Conservation (phyloP, 2,329 filamentous ascomycete species). For the Aspergillus niger region DNA sequence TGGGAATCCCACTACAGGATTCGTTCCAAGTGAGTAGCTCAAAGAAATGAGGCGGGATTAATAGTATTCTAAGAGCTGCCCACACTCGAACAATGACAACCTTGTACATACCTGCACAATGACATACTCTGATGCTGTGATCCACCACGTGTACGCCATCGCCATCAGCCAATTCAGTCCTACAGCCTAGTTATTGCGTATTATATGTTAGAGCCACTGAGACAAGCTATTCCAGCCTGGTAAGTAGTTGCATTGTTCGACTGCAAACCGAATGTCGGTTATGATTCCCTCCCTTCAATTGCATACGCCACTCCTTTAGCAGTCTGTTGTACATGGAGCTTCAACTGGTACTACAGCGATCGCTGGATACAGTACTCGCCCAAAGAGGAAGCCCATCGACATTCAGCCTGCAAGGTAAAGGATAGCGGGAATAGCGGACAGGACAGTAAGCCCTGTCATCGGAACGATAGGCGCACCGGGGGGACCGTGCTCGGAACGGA, state of each 20-base stretch:
- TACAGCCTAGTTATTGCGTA: background rate
- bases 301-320: background rate
- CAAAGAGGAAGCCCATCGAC: background rate
- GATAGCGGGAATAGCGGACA: background rate
- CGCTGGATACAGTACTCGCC: background rate
- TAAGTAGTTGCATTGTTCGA: background rate
- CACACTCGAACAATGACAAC: background rate
- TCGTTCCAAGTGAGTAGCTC: too few relatives aligned
- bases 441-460: background rate
- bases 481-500: slow-evolving; percentile 4
- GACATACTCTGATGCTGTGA: background rate
- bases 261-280: background rate
- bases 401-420: background rate
- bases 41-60: background rate
- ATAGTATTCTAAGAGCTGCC: background rate
- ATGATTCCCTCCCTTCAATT: background rate
- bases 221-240: background rate
- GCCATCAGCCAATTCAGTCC: background rate
- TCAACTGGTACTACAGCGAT: background rate
- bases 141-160: background rate
- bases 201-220: background rate
- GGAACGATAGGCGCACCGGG: background rate
- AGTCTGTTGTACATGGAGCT: background rate
- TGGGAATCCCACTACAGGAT: too few relatives aligned
- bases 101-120: background rate